Conservation (phyloP, 441 rosid species). For the Erodium texanum region DNA sequence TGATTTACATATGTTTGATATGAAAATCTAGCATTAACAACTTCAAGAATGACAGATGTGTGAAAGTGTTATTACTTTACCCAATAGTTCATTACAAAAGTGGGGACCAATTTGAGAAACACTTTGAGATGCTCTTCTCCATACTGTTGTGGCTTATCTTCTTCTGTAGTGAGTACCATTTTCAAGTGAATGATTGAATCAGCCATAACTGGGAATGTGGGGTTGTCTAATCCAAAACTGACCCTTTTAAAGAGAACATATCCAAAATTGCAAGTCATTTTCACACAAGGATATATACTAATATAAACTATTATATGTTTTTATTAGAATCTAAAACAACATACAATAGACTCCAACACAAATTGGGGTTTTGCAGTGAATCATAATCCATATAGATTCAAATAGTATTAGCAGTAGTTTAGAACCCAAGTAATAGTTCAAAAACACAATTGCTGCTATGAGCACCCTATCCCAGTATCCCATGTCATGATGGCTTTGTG, state of each 20-base stretch:
- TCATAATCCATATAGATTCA: too few species aligned
- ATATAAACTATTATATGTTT: neutral
- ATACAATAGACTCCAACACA: too few species aligned
- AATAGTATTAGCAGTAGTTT: too few species aligned
- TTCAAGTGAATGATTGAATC: neutral
- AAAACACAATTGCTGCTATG: neutral
- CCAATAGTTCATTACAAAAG: too few species aligned
- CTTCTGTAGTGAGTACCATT: neutral
- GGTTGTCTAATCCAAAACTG: neutral
- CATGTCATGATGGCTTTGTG: neutral
- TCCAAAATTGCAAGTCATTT: constrained; percentile 13
- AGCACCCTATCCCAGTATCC: neutral
- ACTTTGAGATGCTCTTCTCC: too few species aligned
- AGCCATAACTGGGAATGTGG: neutral
- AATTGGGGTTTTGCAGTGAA: too few species aligned
- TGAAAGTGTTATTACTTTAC: too few species aligned
- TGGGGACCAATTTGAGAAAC: too few species aligned
- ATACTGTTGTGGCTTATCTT: constrained; percentile 4
- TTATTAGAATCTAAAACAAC: constrained; percentile 7
- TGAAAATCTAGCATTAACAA: too few species aligned
- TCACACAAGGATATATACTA: neutral
- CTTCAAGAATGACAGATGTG: too few species aligned
- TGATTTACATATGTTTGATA: too few species aligned
- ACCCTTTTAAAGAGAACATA: constrained; percentile 4
- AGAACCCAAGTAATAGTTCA: neutral